Conservation (phyloP, 2,329 filamentous ascomycete species). For the Colletotrichum sp. region DNA sequence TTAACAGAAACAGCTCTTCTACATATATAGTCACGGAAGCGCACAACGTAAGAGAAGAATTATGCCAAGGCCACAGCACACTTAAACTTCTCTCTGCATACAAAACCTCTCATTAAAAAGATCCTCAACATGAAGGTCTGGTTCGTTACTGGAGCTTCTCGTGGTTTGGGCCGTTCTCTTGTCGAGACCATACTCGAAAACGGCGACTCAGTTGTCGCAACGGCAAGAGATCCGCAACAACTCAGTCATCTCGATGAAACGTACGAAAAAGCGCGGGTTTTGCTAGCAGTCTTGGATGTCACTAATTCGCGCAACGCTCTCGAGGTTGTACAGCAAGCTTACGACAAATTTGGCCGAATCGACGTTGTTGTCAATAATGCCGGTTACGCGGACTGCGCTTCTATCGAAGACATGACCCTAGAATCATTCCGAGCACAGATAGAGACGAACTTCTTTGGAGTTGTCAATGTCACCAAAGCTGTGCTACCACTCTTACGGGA, state of each 20-base stretch:
- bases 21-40: background rate
- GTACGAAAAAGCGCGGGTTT: background rate
- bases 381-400: constrained; percentile 58
- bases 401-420: constrained; percentile 57
- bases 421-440: constrained; percentile 57
- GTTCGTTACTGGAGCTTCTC: background rate
- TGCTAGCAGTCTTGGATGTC: background rate
- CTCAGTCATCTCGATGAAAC: background rate
- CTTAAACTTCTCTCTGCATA: background rate
- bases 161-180: background rate
- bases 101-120: fast-evolving
- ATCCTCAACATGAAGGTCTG: background rate
- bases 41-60: background rate
- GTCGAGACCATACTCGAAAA: background rate
- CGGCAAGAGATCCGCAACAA: background rate
- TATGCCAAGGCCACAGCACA: background rate
- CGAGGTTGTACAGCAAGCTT: background rate
- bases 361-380: constrained; percentile 68
- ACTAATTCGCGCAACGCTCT: background rate
- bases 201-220: background rate
- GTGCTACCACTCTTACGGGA: constrained; percentile 36
- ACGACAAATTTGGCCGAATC: constrained; percentile 54
- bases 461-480: constrained; percentile 48
- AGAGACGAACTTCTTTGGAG: constrained; percentile 65
- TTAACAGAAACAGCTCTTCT: background rate